phyloP scores from a whole-genome alignment of 306 rosid species.

The Casuarina glauca region DNA sequence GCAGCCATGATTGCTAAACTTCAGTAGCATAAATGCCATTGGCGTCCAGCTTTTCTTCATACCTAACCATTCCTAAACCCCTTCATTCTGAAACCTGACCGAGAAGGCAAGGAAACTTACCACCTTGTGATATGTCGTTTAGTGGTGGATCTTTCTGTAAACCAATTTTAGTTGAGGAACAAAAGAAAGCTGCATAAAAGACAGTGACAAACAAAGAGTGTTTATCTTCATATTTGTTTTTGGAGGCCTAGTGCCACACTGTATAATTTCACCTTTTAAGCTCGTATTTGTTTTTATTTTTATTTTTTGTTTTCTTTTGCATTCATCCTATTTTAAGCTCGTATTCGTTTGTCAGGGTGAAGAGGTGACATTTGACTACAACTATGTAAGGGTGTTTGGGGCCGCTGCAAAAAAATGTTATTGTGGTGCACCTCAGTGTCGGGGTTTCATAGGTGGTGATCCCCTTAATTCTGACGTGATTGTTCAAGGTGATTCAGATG shows the following conservation, averaged over 20 bases:
- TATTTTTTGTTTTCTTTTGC: conserved; percentile 13
- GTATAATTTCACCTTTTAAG: conserved; percentile 10
- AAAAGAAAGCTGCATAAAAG: neutral
- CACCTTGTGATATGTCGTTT: neutral
- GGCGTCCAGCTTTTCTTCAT: neutral
- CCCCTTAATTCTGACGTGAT: conserved; percentile 63
- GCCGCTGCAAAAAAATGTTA: conserved; percentile 99
- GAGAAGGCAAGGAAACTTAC: neutral
- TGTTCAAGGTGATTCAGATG: conserved; percentile 94
- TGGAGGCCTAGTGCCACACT: neutral
- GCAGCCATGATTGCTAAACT: neutral
- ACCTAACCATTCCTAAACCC: neutral
- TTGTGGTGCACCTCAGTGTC: conserved; percentile 80
- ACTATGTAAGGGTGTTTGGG: conserved; percentile 98
- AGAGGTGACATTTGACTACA: conserved; percentile 99
- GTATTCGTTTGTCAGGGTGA: conserved; percentile 66
- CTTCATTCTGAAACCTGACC: neutral
- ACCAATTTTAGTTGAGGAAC: neutral
- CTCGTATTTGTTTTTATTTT: conserved; percentile 21
- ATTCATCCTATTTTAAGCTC: conserved; percentile 21
- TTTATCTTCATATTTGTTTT: neutral
- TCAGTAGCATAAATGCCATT: neutral
- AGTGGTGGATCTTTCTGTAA: neutral
- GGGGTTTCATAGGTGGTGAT: conserved; percentile 95
- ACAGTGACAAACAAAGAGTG: neutral